Evolutionary conservation across 208 protist species (phyloP).

Genomic region (Naegleria gruberi): DNA sequence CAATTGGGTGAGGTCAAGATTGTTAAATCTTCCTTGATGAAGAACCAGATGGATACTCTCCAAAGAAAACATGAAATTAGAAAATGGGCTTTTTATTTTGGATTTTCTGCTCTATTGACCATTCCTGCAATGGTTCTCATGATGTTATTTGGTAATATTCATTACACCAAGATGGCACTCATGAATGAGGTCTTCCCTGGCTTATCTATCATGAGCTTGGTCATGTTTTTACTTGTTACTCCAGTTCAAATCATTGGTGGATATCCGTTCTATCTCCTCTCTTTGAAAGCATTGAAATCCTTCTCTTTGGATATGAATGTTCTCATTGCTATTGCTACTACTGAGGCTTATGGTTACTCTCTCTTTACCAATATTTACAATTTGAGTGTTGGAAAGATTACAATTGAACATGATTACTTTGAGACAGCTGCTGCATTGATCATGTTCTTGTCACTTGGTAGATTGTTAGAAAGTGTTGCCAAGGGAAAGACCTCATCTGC

Average conservation of each 20-base stretch:
- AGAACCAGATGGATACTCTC: background rate
- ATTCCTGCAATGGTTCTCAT: background rate
- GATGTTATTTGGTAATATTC: background rate
- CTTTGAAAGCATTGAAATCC: background rate
- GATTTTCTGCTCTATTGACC: background rate
- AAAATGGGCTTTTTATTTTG: background rate
- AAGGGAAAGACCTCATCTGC: conserved; percentile 78
- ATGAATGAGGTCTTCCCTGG: background rate
- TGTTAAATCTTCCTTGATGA: background rate
- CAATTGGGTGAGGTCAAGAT: background rate
- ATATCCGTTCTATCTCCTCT: background rate
- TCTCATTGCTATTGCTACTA: background rate
- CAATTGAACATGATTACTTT: conserved; percentile 67
- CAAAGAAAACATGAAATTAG: background rate
- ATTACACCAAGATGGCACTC: background rate
- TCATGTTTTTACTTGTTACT: background rate
- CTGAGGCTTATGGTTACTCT: conserved; percentile 9
- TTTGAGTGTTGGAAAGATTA: background rate
- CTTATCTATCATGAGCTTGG: background rate
- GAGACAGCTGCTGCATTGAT: conserved; percentile 86
- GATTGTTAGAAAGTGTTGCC: conserved; percentile 81
- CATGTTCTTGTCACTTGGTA: conserved; percentile 89
- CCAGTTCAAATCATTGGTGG: background rate
- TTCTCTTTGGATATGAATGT: background rate
- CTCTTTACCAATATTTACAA: background rate